These are phyloP conservation scores for Cercospora sp. DNA, from an alignment of 2,329 filamentous ascomycete species.

Conservation along the genomic window DNA sequence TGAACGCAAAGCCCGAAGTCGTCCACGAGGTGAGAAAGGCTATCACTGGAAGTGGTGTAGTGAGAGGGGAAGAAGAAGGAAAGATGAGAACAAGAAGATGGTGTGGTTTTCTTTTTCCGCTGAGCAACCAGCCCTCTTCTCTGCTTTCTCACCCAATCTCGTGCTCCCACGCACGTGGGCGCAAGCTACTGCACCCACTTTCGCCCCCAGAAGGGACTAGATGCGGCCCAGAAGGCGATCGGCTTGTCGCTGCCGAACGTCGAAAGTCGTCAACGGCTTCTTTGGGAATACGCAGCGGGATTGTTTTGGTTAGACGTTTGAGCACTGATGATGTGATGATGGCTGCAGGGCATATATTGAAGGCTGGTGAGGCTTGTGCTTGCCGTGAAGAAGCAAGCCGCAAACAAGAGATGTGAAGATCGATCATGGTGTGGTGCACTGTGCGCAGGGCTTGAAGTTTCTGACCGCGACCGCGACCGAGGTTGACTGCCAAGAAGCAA, in stretches of 20 bases:
- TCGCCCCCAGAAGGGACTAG: constrained; percentile 7
- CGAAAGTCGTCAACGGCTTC: neutral
- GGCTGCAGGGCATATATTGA: neutral
- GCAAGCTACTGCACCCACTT: constrained; percentile 8
- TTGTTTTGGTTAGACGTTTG: neutral
- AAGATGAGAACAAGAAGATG: constrained; percentile 12
- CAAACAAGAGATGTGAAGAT: neutral
- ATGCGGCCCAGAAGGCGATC: constrained; percentile 15
- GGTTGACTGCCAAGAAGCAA: constrained; percentile 3
- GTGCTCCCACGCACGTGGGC: constrained; percentile 8
- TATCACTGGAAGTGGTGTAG: constrained; percentile 1
- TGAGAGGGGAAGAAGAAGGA: constrained; percentile 1
- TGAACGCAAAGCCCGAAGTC: constrained; percentile 61
- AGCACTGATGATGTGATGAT: neutral
- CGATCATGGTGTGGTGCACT: neutral
- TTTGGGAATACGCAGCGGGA: neutral
- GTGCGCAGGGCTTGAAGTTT: neutral
- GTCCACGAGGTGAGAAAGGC: constrained; percentile 42
- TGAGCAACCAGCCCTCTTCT: neutral
- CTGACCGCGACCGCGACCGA: neutral
- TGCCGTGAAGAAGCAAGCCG: neutral
- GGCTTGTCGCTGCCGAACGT: neutral
- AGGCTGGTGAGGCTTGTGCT: neutral
- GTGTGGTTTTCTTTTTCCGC: constrained; percentile 3
- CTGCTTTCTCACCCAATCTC: constrained; percentile 4